Evolutionary conservation across 257 asterid species (phyloP).

Genomic region (Cruciata laevipes): DNA sequence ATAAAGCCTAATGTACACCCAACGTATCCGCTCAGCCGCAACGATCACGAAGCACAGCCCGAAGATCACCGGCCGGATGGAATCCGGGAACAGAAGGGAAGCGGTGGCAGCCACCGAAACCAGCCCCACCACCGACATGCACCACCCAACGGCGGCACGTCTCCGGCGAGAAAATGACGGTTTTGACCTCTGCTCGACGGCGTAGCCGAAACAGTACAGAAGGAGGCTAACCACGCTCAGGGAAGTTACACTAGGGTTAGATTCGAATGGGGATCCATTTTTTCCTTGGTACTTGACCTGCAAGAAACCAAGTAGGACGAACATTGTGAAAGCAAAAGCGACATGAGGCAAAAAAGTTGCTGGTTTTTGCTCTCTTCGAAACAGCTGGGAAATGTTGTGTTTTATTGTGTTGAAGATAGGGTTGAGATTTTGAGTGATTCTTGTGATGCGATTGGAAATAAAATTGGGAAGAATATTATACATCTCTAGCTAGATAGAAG

Average conservation of each 20-base stretch:
- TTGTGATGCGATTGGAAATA: background rate
- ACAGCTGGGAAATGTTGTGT: background rate
- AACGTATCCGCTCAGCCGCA: background rate
- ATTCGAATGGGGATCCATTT: constrained; percentile 5
- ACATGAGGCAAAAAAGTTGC: background rate
- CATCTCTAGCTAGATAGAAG: no score
- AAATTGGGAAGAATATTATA: background rate
- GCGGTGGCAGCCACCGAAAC: constrained; percentile 3
- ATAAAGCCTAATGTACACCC: no score
- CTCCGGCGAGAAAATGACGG: background rate
- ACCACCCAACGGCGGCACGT: background rate
- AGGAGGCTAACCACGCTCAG: background rate
- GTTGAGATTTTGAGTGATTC: background rate
- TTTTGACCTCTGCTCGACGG: background rate
- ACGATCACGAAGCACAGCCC: background rate
- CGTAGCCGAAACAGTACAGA: background rate
- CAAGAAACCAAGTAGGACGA: background rate
- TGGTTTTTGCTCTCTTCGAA: background rate
- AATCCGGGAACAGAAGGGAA: background rate
- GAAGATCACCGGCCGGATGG: background rate
- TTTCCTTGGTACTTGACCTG: constrained; percentile 13
- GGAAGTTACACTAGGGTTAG: background rate
- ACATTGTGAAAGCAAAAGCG: background rate
- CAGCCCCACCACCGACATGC: background rate
- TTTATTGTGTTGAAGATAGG: background rate